Percentiles rank a stretch among this genome's conserved stretches.
These are phyloP conservation scores for Trichosporon faecale DNA, from an alignment of 1,284 basidiomycete genomes.

Conservation along the genomic window DNA sequence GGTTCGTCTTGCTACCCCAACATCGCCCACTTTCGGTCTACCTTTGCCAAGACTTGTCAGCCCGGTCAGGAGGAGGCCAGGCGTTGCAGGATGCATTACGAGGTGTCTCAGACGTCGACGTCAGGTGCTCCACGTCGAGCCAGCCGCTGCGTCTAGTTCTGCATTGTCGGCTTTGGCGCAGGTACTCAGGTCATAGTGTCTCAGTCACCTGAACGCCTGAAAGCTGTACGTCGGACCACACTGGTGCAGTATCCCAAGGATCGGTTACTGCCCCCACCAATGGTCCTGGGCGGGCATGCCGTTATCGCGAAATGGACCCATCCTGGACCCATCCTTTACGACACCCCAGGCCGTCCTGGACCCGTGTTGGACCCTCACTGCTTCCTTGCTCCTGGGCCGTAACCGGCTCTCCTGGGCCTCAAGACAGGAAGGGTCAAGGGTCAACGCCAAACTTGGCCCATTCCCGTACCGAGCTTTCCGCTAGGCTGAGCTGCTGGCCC, in stretches of 20 bases:
- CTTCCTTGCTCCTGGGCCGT: background rate
- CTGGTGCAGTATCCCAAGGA: background rate
- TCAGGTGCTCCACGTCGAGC: background rate
- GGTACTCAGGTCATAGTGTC: background rate
- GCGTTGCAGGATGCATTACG: background rate
- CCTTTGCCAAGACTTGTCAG: background rate
- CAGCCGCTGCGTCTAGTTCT: background rate
- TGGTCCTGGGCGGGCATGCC: background rate
- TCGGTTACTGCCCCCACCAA: background rate
- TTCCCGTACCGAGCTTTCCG: background rate
- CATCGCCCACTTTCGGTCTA: background rate
- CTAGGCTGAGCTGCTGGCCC: background rate
- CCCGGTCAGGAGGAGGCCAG: background rate
- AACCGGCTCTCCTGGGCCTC: background rate
- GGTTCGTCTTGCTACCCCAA: background rate
- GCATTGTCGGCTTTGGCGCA: background rate
- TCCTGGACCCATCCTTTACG: constrained; percentile 3
- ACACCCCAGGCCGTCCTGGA: background rate
- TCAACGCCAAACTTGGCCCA: background rate
- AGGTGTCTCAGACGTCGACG: background rate
- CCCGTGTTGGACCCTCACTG: background rate
- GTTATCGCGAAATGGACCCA: constrained; percentile 1
- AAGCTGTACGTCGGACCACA: background rate
- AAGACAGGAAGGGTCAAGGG: background rate
- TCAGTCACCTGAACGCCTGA: constrained; percentile 3